Percentiles rank a stretch among this genome's conserved stretches.
Evolutionary conservation across 139 green algal genomes (phyloP).

Genomic region (Chlorella sorokiniana): DNA sequence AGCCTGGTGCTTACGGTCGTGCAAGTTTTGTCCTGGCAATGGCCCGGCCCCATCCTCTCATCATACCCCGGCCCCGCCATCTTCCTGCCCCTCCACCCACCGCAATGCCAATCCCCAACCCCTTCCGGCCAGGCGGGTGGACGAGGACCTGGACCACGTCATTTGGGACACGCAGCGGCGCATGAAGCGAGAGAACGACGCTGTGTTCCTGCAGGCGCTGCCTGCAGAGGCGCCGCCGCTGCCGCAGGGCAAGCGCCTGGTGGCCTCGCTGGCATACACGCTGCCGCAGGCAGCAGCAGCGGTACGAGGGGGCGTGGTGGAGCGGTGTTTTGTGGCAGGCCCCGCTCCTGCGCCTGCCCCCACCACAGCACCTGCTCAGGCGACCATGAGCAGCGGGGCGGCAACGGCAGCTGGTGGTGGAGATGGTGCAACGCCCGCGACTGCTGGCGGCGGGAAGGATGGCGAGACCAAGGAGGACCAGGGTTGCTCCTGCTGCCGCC

Average conservation of each 20-base stretch:
- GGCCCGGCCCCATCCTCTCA: too few relatives aligned
- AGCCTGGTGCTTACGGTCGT: too few relatives aligned
- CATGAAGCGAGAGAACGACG: conserved; percentile 47
- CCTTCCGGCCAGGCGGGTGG: background rate
- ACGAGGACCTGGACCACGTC: conserved; percentile 32
- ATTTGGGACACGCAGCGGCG: conserved; percentile 21
- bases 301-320: conserved; percentile 30
- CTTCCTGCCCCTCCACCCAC: background rate
- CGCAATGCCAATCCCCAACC: background rate
- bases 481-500: conserved; percentile 43
- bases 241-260: conserved; percentile 28
- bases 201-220: conserved; percentile 41
- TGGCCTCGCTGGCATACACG: conserved; percentile 12
- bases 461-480: background rate
- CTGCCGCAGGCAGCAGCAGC: conserved; percentile 7
- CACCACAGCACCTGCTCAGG: background rate
- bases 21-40: too few relatives aligned
- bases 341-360: background rate
- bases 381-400: background rate
- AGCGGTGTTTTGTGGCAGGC: conserved; percentile 22
- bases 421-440: background rate
- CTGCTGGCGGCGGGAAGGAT: background rate
- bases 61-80: too few relatives aligned
- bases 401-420: background rate
- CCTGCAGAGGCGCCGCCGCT: conserved; percentile 23